Conservation (phyloP, 805 yeast genomes). For the Blastobotrys parvus region DNA sequence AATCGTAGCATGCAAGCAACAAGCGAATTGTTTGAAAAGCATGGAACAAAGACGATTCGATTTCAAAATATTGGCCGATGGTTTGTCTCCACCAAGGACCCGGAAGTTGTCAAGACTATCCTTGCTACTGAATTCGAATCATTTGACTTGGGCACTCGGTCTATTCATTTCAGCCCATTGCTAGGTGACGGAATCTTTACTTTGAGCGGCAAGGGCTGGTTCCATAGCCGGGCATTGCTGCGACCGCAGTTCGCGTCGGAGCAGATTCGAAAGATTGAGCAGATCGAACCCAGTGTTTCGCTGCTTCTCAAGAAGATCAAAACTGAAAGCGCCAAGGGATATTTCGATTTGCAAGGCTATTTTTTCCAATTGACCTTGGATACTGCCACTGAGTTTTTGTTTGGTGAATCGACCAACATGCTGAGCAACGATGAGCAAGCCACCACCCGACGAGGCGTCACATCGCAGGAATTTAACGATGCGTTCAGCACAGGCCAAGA, state of each 20-base stretch:
- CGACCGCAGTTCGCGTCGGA: constrained; percentile 30
- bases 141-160: constrained; percentile 25
- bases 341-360: constrained; percentile 23
- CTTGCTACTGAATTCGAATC: constrained; percentile 28
- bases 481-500: constrained; percentile 18
- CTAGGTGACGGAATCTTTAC: constrained; percentile 32
- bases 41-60: neutral
- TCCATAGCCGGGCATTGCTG: constrained; percentile 29
- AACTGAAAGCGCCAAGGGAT: constrained; percentile 4
- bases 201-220: constrained; percentile 29
- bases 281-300: constrained; percentile 19
- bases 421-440: constrained; percentile 8
- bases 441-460: neutral
- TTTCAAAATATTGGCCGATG: neutral
- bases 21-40: neutral
- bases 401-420: constrained; percentile 26
- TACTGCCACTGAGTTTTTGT: constrained; percentile 29
- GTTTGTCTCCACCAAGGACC: constrained; percentile 11
- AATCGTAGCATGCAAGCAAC: neutral
- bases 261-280: constrained; percentile 24
- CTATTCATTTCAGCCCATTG: constrained; percentile 22
- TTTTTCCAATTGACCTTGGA: constrained; percentile 28
- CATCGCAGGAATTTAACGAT: constrained; percentile 19
- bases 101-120: constrained; percentile 26
- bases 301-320: constrained; percentile 2